A percentile compares a stretch with the other conserved stretches of the same genome.
These are phyloP conservation scores for Auxenochlorella pyrenoidosa DNA, from an alignment of 139 green algal species.

Conservation along the genomic window DNA sequence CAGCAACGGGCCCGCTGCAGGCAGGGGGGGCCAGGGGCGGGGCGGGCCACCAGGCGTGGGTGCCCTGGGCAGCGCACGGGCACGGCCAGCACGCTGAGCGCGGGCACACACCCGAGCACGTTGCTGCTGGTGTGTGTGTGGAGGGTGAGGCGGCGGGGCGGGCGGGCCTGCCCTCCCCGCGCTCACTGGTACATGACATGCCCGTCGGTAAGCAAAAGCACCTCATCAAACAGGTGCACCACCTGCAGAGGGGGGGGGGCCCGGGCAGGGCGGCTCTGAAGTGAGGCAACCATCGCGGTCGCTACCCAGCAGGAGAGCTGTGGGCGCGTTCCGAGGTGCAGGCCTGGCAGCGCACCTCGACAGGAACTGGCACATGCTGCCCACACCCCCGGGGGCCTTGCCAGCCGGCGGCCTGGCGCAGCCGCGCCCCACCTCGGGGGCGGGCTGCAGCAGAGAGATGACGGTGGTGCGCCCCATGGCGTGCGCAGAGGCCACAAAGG, in stretches of 20 bases:
- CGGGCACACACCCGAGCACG: background rate
- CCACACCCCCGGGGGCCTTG: background rate
- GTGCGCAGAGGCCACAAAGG: conserved; percentile 53
- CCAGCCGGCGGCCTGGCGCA: background rate
- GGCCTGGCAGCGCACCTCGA: too few relatives aligned
- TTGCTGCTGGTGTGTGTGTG: too few relatives aligned
- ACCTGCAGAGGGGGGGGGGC: conserved; percentile 2
- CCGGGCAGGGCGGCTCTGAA: background rate
- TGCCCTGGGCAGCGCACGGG: too few relatives aligned
- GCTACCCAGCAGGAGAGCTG: too few relatives aligned
- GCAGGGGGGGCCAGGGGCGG: background rate
- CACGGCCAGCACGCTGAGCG: too few relatives aligned
- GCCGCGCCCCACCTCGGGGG: conserved; percentile 67
- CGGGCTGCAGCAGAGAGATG: conserved; percentile 85
- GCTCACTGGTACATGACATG: conserved; percentile 67
- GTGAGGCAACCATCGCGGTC: too few relatives aligned
- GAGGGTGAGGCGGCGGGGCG: background rate
- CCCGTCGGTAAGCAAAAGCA: conserved; percentile 75
- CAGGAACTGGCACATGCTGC: too few relatives aligned
- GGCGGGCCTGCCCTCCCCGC: background rate
- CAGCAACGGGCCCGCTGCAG: conserved; percentile 59
- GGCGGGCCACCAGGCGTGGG: background rate
- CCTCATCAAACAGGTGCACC: conserved; percentile 74
- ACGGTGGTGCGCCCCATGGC: conserved; percentile 56
- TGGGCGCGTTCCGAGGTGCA: too few relatives aligned